phyloP scores from a whole-genome alignment of 371 early-diverging fungal species.

The Saksenaea vasiformis region DNA sequence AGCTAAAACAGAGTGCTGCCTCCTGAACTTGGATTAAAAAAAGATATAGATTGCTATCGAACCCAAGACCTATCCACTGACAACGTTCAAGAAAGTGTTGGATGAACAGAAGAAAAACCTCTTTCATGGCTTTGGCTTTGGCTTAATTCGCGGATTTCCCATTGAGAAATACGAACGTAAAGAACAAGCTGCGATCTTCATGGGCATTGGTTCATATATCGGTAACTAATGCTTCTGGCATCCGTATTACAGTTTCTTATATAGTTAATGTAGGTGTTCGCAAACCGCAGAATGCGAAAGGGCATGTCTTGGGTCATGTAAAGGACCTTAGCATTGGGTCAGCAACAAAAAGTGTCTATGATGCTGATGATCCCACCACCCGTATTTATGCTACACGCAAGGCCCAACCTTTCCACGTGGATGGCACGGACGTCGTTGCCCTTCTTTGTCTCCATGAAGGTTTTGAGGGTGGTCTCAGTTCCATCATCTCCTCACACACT shows the following conservation, averaged over 20 bases:
- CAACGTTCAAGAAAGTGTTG: conserved; percentile 27
- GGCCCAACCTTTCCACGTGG: conserved; percentile 51
- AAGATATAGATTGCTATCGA: conserved; percentile 21
- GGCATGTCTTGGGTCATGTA: conserved; percentile 47
- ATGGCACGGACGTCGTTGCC: conserved; percentile 46
- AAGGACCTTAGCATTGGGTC: conserved; percentile 43
- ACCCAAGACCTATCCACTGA: conserved; percentile 34
- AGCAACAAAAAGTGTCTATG: conserved; percentile 39
- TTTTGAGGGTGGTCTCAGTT: conserved; percentile 38
- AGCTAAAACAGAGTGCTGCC: neutral
- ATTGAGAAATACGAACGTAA: conserved; percentile 35
- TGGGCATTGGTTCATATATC: conserved; percentile 50
- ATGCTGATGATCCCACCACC: conserved; percentile 41
- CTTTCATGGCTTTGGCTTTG: conserved; percentile 41
- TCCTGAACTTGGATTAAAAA: neutral
- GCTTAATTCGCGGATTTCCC: conserved; percentile 43
- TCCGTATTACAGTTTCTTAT: neutral
- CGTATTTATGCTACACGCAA: conserved; percentile 52
- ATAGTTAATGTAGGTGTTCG: conserved; percentile 10
- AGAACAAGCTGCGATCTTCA: conserved; percentile 41
- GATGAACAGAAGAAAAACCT: conserved; percentile 23
- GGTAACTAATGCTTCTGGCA: conserved; percentile 12
- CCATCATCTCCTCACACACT: conserved; percentile 46
- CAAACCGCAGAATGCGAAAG: conserved; percentile 46
- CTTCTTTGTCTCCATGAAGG: conserved; percentile 39